phyloP scores from a whole-genome alignment of 495 filamentous ascomycete species.

The Penicillium canariense region DNA sequence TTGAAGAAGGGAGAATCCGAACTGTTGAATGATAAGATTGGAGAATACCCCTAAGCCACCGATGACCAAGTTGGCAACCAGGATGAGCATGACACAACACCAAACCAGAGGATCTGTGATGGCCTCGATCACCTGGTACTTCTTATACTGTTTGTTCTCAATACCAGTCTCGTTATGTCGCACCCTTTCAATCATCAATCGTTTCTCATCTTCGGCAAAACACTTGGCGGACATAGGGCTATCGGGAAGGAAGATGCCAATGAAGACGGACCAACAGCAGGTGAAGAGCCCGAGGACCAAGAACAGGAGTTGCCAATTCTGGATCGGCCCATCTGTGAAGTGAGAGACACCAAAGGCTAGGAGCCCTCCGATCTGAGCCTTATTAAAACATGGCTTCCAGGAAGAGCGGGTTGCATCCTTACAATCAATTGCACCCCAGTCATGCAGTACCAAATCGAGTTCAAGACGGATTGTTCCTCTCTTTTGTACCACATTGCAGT shows the following conservation, averaged over 20 bases:
- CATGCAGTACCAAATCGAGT: slow-evolving; percentile 46
- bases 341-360: slow-evolving; percentile 45
- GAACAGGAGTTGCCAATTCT: slow-evolving; percentile 40
- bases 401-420: neutral
- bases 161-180: slow-evolving; percentile 55
- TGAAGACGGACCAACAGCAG: slow-evolving; percentile 34
- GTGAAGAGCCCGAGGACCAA: slow-evolving; percentile 35
- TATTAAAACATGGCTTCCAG: slow-evolving; percentile 32
- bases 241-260: slow-evolving; percentile 46
- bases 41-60: slow-evolving; percentile 35
- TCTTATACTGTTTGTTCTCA: slow-evolving; percentile 53
- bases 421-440: slow-evolving; percentile 21
- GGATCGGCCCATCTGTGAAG: slow-evolving; percentile 20
- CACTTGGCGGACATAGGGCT: slow-evolving; percentile 44
- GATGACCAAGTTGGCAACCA: slow-evolving; percentile 14
- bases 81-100: slow-evolving; percentile 20
- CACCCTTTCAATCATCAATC: slow-evolving; percentile 51
- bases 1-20: slow-evolving; percentile 32
- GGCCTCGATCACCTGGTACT: slow-evolving; percentile 47
- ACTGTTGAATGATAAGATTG: slow-evolving; percentile 32
- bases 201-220: slow-evolving; percentile 40
- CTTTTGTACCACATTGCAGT: slow-evolving; percentile 53
- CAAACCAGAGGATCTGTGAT: slow-evolving; percentile 41
- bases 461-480: slow-evolving; percentile 49
- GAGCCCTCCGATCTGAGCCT: slow-evolving; percentile 47